Percentiles rank a stretch among this genome's conserved stretches.
Evolutionary conservation across 441 rosid genomes (phyloP).

Genomic region (Omphalea diandra): DNA sequence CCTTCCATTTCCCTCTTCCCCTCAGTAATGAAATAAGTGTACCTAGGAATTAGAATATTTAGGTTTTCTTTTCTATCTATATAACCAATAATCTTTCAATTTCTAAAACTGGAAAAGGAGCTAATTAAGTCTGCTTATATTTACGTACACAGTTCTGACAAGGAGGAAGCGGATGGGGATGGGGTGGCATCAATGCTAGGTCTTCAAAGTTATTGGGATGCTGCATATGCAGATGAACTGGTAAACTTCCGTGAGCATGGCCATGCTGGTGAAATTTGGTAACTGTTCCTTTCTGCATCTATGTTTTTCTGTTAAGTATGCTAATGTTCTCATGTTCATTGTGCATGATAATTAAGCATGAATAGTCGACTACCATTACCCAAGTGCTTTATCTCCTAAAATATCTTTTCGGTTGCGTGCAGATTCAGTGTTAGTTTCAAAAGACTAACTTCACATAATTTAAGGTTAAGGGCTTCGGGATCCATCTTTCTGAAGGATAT

Average conservation of each 20-base stretch:
- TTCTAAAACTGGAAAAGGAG: neutral
- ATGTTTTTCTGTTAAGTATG: neutral
- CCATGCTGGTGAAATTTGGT: conserved; percentile 95
- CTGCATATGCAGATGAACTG: conserved; percentile 87
- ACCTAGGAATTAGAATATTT: neutral
- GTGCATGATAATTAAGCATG: neutral
- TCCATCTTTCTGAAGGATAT: neutral
- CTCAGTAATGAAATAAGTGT: too few species aligned
- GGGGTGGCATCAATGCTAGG: conserved; percentile 75
- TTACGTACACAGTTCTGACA: conserved; percentile 64
- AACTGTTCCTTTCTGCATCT: neutral
- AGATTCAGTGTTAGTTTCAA: neutral
- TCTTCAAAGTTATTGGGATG: conserved; percentile 88
- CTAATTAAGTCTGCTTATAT: neutral
- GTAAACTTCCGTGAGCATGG: conserved; percentile 85
- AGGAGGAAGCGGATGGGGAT: conserved; percentile 85
- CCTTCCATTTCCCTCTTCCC: neutral
- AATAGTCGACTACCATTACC: neutral
- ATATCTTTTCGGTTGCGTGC: neutral
- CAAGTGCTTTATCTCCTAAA: neutral
- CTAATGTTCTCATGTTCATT: neutral
- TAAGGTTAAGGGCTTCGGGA: neutral
- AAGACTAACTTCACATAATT: neutral
- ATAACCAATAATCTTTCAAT: neutral
- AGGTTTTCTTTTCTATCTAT: neutral